Base-by-base conservation (phyloP, 441 rosid genomes). In the Euphorbia schlechtendalii region DNA sequence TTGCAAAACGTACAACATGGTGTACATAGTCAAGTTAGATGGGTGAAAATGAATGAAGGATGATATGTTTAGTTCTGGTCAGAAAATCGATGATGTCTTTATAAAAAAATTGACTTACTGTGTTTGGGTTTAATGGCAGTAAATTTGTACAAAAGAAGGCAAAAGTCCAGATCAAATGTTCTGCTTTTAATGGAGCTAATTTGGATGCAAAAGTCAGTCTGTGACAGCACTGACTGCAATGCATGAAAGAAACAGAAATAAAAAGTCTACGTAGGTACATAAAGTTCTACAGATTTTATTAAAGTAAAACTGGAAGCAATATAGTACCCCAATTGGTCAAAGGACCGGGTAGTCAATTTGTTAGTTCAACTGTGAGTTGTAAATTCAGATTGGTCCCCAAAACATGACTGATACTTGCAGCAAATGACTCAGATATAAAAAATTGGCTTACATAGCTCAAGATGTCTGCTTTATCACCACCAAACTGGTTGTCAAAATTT, bases 391-490 rank as follows among this genome's bases (percentile, higher is more conserved):
- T 36, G 9, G 38, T 30, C 20, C 4, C 43, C 46, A 52, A 52
- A 10, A n/a, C 17, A 3, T 7, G 11, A 64, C 24, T 20, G 15
- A 64, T 34, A 14, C 41, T 6, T 30, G 22, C 40, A 22, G 49
- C 27, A 52, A 56, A 46, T 56, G 15, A 41, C 8, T 8, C 22
- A n/a, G 71, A 64, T 69, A 45, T 8, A n/a, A n/a, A 51, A 21
- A 27, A 15, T 46, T 15, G 49, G 83, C 98, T 86, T 83, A 92
- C 98, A 68, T 87, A 82, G 82, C 60, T 77, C 80, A 91, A 70
- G 71, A 91, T 86, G 75, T 88, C 97, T 4, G 74, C 74, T 71
- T 74, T 82, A 41, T 85, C 97, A 12, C 30, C 52, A 53, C 82
- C 80, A 56, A 77, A 82, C 60, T 73, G 76, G 9, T 41, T 28